phyloP scores from a whole-genome alignment of 345 rosid genomes.

The Hibiscus tridactylites region DNA sequence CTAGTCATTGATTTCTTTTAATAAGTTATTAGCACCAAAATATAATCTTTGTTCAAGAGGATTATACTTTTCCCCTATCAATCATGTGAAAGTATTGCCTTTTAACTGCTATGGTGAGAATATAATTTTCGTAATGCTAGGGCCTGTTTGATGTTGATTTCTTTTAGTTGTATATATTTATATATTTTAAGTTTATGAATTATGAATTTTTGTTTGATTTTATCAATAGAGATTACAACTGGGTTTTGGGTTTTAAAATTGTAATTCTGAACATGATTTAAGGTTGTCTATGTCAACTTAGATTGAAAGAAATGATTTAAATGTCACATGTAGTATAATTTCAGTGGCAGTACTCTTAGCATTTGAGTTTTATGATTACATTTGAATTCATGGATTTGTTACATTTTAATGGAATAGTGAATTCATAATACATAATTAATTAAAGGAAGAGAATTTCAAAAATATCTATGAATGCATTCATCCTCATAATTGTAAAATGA shows the following conservation, averaged over 20 bases:
- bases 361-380: too few relatives aligned
- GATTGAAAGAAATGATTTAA: too few relatives aligned
- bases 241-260: background rate
- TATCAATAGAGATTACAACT: background rate
- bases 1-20: background rate
- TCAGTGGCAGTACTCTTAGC: too few relatives aligned
- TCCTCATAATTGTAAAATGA: too few relatives aligned
- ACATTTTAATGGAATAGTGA: background rate
- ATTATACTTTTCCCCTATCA: background rate
- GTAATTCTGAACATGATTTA: background rate
- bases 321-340: too few relatives aligned
- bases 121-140: background rate
- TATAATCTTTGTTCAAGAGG: background rate
- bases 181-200: background rate
- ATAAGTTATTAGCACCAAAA: background rate
- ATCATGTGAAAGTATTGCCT: background rate
- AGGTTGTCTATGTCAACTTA: too few relatives aligned
- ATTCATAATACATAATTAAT: background rate
- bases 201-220: background rate
- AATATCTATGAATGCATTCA: background rate
- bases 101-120: background rate
- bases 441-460: background rate
- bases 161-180: background rate
- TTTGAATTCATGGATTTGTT: too few relatives aligned
- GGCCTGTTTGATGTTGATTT: background rate